These are phyloP conservation scores for Phanerodontia chrysosporium DNA, from an alignment of 768 basidiomycete genomes.

Conservation along the genomic window DNA sequence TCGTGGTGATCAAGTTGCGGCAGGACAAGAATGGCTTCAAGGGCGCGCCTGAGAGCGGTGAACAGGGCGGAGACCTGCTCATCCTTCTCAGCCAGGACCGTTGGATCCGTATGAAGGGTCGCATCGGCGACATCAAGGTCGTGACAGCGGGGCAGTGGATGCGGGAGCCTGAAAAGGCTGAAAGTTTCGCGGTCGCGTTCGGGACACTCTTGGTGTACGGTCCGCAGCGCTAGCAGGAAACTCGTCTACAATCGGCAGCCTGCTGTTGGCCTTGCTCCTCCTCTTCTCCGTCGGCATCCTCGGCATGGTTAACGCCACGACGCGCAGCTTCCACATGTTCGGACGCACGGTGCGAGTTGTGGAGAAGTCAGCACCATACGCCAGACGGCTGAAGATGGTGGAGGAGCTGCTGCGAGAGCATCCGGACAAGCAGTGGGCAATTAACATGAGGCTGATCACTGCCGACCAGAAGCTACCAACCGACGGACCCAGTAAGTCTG, in stretches of 20 bases:
- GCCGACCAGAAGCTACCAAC: background rate
- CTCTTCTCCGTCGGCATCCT: slow-evolving; percentile 4
- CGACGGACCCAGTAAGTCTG: background rate
- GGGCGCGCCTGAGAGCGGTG: background rate
- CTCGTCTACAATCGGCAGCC: slow-evolving; percentile 5
- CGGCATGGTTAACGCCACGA: slow-evolving; percentile 3
- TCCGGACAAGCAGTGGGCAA: slow-evolving; percentile 1
- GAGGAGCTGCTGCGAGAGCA: slow-evolving; percentile 1
- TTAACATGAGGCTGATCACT: slow-evolving; percentile 1
- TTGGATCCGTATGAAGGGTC: slow-evolving; percentile 10
- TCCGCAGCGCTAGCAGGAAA: slow-evolving; percentile 10
- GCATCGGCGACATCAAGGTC: slow-evolving; percentile 3
- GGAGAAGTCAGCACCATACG: background rate
- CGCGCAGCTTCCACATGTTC: background rate
- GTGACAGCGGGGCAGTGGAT: slow-evolving; percentile 12
- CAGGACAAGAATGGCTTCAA: background rate
- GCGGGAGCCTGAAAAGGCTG: background rate
- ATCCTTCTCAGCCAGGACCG: slow-evolving; percentile 13
- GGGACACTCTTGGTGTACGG: slow-evolving; percentile 10
- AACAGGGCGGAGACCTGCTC: background rate
- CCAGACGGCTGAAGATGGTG: slow-evolving; percentile 1
- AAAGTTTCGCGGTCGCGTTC: slow-evolving; percentile 1
- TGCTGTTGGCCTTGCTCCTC: slow-evolving; percentile 4
- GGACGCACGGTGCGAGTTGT: background rate
- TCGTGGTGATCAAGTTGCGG: slow-evolving; percentile 3